These are phyloP conservation scores for Rheum nobile DNA, from an alignment of 148 eudicot species.

Conservation along the genomic window DNA sequence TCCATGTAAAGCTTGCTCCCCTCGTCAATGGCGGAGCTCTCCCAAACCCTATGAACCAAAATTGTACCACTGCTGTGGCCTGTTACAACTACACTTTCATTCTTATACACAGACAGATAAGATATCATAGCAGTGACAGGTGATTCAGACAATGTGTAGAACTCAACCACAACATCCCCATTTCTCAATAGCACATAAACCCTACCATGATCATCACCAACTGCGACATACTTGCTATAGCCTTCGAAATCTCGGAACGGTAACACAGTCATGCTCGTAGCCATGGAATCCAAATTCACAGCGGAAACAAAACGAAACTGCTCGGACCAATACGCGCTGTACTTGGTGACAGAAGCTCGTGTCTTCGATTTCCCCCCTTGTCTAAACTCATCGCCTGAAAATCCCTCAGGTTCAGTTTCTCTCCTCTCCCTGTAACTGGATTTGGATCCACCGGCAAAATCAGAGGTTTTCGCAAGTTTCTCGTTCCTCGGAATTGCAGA, in stretches of 20 bases:
- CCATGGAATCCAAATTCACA: constrained; percentile 50
- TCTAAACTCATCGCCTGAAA: not conserved
- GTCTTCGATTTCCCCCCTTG: constrained; percentile 21
- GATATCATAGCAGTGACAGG: constrained; percentile 63
- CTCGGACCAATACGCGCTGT: constrained; percentile 80
- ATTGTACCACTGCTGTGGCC: constrained; percentile 70
- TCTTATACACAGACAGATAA: constrained; percentile 58
- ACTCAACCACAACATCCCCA: constrained; percentile 66
- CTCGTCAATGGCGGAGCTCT: constrained; percentile 31
- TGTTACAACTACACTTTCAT: constrained; percentile 64
- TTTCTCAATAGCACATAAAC: constrained; percentile 48
- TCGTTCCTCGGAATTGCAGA: constrained; percentile 7
- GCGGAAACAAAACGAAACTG: constrained; percentile 77
- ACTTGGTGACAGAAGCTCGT: constrained; percentile 37
- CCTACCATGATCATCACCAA: constrained; percentile 68
- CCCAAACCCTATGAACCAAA: constrained; percentile 72
- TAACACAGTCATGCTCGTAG: constrained; percentile 54
- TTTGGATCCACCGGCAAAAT: not conserved
- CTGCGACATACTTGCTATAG: constrained; percentile 60
- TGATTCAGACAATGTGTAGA: constrained; percentile 30
- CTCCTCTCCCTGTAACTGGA: not conserved
- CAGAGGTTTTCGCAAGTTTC: constrained; percentile 10
- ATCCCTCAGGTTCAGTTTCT: constrained; percentile 14
- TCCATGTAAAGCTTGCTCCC: constrained; percentile 48
- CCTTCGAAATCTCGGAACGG: constrained; percentile 77